phyloP scores from a whole-genome alignment of 176 grass and related monocot species.

The Oryza officinalis region DNA sequence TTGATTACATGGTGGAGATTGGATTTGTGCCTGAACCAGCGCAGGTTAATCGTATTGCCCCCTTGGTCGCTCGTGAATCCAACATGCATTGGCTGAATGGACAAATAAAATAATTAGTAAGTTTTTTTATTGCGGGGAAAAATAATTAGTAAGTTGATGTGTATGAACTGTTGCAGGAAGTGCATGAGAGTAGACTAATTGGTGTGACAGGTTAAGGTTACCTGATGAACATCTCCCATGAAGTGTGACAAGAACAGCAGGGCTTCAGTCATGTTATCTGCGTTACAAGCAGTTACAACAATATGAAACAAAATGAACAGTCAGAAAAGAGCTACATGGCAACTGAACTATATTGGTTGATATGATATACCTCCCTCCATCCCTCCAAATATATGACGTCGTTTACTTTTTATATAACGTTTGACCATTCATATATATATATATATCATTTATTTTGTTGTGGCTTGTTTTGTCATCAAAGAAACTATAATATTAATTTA shows the following conservation, averaged over 20 bases:
- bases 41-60: conserved; percentile 69
- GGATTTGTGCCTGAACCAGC: conserved; percentile 76
- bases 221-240: conserved; percentile 96
- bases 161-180: background rate
- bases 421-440: no score
- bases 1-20: conserved; percentile 78
- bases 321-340: background rate
- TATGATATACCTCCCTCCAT: no score
- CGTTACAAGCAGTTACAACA: background rate
- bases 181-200: background rate
- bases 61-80: conserved; percentile 85
- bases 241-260: conserved; percentile 88
- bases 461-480: no score
- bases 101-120: background rate
- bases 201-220: background rate
- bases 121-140: no score
- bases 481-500: no score
- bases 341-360: background rate
- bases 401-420: no score
- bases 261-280: conserved; percentile 90
- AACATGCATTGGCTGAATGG: conserved; percentile 82
- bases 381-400: no score
- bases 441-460: no score
- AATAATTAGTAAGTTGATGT: background rate
- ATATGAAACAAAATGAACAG: background rate